Percentiles rank a stretch among this genome's conserved stretches.
phyloP scores from a whole-genome alignment of 352 stramenopile genomes.

The Phytophthora pistaciae region DNA sequence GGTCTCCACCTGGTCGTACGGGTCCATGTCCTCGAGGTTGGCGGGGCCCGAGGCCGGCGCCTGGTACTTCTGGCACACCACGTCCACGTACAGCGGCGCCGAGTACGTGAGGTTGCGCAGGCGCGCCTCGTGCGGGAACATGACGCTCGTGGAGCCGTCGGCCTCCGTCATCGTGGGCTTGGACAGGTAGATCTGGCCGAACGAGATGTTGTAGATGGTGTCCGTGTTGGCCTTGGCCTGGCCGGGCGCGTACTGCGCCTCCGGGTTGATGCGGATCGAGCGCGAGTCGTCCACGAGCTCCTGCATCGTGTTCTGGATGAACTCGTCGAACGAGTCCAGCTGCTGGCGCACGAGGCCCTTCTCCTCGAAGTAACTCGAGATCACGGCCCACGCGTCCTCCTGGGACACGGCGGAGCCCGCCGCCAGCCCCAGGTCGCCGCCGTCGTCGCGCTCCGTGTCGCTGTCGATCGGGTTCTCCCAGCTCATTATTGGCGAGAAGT shows the following conservation, averaged over 20 bases:
- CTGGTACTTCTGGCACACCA: conserved; percentile 95
- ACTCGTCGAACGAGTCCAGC: conserved; percentile 99
- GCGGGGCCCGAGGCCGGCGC: conserved; percentile 63
- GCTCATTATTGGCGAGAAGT: conserved; percentile 47
- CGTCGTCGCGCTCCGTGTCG: conserved; percentile 61
- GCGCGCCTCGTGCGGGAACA: conserved; percentile 99
- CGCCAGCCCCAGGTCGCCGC: conserved; percentile 56
- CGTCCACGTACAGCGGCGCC: conserved; percentile 98
- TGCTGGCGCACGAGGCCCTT: conserved; percentile 99
- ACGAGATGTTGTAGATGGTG: conserved; percentile 96
- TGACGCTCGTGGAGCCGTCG: conserved; percentile 97
- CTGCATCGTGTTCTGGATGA: conserved; percentile 99
- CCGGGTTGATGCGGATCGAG: conserved; percentile 96
- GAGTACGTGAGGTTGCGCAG: conserved; percentile 99
- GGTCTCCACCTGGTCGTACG: conserved; percentile 88
- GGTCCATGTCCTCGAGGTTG: conserved; percentile 89
- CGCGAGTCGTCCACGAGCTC: conserved; percentile 98
- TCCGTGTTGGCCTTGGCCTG: conserved; percentile 94
- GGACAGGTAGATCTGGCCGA: conserved; percentile 98
- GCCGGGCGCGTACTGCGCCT: conserved; percentile 96
- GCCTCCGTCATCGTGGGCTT: conserved; percentile 98
- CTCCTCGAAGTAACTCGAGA: conserved; percentile 99
- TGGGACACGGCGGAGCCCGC: conserved; percentile 93
- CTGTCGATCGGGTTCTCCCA: conserved; percentile 78
- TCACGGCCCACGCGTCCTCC: conserved; percentile 99